These are phyloP conservation scores for Apiospora saccharicola DNA, from an alignment of 2,329 filamentous ascomycete genomes.

Conservation along the genomic window DNA sequence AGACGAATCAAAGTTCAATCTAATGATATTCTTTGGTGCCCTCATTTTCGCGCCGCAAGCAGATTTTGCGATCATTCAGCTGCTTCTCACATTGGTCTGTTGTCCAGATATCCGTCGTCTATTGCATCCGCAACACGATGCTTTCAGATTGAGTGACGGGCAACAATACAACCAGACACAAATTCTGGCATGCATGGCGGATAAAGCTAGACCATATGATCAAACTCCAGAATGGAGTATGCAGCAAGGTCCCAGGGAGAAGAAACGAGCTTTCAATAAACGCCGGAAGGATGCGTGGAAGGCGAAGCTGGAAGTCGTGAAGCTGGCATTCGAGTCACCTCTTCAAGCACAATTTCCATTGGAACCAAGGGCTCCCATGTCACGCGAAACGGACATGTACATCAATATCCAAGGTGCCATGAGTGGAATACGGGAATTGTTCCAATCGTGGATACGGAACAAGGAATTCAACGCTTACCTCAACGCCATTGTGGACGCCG, in stretches of 20 bases:
- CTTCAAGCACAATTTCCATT: neutral
- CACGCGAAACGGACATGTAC: neutral
- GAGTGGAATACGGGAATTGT: neutral
- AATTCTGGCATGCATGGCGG: slow-evolving; percentile 2
- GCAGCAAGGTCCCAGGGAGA: no score
- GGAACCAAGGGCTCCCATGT: neutral
- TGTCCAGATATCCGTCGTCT: slow-evolving; percentile 29
- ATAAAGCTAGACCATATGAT: neutral
- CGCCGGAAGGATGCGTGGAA: neutral
- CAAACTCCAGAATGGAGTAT: neutral
- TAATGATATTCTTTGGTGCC: slow-evolving; percentile 41
- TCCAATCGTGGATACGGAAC: neutral
- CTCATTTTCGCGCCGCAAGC: slow-evolving; percentile 35
- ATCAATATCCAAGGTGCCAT: neutral
- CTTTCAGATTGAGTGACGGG: slow-evolving; percentile 30
- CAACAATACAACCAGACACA: slow-evolving; percentile 20
- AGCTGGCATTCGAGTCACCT: neutral
- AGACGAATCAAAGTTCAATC: slow-evolving; percentile 34
- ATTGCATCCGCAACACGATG: slow-evolving; percentile 22
- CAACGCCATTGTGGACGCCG: neutral
- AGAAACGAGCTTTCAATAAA: neutral
- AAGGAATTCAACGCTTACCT: neutral
- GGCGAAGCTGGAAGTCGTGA: neutral
- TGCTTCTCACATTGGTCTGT: slow-evolving; percentile 42
- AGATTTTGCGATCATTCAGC: slow-evolving; percentile 36